Evolutionary conservation across 2,329 filamentous ascomycete species (phyloP).

Genomic region (Xylaria sp.): DNA sequence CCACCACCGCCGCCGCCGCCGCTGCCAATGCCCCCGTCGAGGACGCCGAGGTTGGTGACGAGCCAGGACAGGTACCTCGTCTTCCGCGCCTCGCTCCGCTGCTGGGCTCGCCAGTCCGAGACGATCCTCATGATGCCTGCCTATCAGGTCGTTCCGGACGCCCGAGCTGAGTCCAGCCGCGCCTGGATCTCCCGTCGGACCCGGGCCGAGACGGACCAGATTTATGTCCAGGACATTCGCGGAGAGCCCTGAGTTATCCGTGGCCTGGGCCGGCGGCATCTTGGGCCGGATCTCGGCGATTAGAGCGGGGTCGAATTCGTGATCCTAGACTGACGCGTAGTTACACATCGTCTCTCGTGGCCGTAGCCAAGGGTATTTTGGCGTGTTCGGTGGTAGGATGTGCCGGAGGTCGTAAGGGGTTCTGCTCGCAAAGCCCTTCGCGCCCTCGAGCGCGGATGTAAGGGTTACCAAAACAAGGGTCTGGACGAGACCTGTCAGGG

Average conservation of each 20-base stretch:
- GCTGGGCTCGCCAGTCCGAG: conserved; percentile 11
- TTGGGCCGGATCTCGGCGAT: not conserved
- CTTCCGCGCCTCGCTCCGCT: not conserved
- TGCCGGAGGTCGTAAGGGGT: not conserved
- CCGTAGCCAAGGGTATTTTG: too few species aligned
- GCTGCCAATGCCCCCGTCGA: not conserved
- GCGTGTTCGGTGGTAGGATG: not conserved
- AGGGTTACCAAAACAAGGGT: not conserved
- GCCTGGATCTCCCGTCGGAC: not conserved
- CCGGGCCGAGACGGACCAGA: not conserved
- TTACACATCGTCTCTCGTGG: not conserved
- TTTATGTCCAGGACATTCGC: not conserved
- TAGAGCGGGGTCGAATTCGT: not conserved
- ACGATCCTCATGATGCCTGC: conserved; percentile 1
- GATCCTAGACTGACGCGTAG: not conserved
- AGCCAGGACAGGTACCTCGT: conserved; percentile 14
- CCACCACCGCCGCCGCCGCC: too few species aligned
- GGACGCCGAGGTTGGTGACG: conserved; percentile 12
- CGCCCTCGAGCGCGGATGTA: not conserved
- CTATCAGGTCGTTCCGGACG: not conserved
- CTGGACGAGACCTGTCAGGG: not conserved
- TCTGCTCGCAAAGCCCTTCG: not conserved
- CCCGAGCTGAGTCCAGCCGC: not conserved
- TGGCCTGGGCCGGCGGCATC: not conserved
- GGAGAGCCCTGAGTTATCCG: not conserved